phyloP scores from a whole-genome alignment of 2,329 filamentous ascomycete species.

The Hyphodiscus sp. region DNA sequence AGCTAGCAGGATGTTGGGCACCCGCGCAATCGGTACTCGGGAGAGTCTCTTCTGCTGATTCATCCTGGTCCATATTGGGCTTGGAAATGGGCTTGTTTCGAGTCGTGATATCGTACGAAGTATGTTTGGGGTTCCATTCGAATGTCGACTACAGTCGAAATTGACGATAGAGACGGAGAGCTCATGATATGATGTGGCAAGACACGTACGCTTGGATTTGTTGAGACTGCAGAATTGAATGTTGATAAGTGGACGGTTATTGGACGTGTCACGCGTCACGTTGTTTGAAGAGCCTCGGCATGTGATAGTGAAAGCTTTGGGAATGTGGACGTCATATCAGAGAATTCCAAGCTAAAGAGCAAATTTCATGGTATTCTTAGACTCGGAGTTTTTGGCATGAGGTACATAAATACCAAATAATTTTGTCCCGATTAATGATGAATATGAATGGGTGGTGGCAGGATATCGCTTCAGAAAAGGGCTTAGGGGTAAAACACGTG shows the following conservation, averaged over 20 bases:
- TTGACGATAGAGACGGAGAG: not conserved
- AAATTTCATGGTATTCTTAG: not conserved
- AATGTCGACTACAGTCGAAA: not conserved
- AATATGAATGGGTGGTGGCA: not conserved
- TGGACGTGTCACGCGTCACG: conserved; percentile 5
- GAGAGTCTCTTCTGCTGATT: conserved; percentile 11
- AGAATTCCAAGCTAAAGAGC: not conserved
- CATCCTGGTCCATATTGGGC: conserved; percentile 23
- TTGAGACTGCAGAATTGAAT: conserved; percentile 1
- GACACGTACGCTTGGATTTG: not conserved
- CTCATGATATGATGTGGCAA: conserved; percentile 1
- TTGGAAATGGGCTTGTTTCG: not conserved
- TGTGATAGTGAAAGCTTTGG: not conserved
- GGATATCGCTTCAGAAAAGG: not conserved
- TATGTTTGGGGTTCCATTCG: conserved; percentile 1
- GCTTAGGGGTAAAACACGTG: too few relatives aligned
- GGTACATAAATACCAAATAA: not conserved
- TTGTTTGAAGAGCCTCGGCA: not conserved
- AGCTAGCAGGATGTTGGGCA: conserved; percentile 12
- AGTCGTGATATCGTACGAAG: not conserved
- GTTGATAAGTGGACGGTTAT: conserved; percentile 3
- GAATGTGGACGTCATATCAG: not conserved
- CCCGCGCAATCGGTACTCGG: not conserved
- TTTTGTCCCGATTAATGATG: not conserved
- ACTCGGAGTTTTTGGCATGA: not conserved